Conservation (phyloP, 371 early-diverging fungal species). For the Synchytrium microbalum region DNA sequence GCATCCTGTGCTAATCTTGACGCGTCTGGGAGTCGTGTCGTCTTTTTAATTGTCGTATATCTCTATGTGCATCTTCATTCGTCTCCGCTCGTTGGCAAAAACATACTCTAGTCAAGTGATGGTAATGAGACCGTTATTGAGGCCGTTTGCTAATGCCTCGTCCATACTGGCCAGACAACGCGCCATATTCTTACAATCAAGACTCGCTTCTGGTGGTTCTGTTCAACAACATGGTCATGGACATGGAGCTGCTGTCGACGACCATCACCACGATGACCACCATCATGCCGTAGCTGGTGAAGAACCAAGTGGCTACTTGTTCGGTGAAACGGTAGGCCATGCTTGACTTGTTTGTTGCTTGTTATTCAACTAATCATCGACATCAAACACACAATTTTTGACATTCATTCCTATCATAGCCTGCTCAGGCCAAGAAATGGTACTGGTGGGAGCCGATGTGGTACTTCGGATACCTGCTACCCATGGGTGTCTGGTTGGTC, state of each 20-base stretch:
- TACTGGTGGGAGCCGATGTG: slow-evolving; percentile 35
- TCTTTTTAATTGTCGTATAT: no score
- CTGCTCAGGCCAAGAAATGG: slow-evolving; percentile 12
- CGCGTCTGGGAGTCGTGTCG: no score
- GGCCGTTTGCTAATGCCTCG: no score
- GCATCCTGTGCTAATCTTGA: no score
- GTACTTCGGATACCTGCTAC: slow-evolving; percentile 30
- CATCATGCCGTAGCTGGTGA: background rate
- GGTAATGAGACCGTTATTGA: no score
- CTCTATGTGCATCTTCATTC: no score
- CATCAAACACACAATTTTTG: background rate
- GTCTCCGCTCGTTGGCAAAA: no score
- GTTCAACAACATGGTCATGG: background rate
- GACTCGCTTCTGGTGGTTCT: background rate
- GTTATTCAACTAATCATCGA: background rate
- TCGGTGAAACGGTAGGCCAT: slow-evolving; percentile 15
- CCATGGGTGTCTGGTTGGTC: slow-evolving; percentile 18
- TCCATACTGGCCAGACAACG: no score
- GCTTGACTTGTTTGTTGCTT: slow-evolving; percentile 2
- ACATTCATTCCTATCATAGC: background rate
- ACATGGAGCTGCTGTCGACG: background rate
- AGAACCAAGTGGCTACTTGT: slow-evolving; percentile 18
- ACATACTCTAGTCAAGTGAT: no score
- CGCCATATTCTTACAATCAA: no score
- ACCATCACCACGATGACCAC: background rate